Evolutionary conservation across 169 alveolate genomes (phyloP).

Genomic region (Theileria luwenshuni): DNA sequence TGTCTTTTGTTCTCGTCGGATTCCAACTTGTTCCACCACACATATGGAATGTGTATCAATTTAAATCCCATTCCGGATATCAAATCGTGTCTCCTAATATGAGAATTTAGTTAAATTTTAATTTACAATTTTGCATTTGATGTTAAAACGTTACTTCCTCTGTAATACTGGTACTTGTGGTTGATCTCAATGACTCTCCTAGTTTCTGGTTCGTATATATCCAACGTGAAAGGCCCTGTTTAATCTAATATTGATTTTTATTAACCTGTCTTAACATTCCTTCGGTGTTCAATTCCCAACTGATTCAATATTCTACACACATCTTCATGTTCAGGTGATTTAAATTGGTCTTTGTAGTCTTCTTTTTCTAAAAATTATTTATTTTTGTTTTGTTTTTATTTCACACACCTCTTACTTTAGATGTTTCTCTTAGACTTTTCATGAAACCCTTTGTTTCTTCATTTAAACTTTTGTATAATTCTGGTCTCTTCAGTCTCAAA

Average conservation of each 20-base stretch:
- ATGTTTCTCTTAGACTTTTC: constrained; percentile 26
- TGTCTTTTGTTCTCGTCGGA: constrained; percentile 66
- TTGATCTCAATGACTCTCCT: constrained; percentile 64
- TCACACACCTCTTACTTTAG: background rate
- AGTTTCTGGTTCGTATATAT: constrained; percentile 52
- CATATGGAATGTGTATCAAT: constrained; percentile 70
- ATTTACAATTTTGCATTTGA: constrained; percentile 57
- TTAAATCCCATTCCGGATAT: constrained; percentile 76
- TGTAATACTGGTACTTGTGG: constrained; percentile 57
- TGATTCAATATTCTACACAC: constrained; percentile 29
- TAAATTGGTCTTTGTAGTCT: background rate
- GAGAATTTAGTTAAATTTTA: background rate
- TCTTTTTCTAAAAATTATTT: too few relatives aligned
- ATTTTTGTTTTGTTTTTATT: too few relatives aligned
- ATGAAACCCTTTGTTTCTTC: constrained; percentile 50
- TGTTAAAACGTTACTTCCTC: constrained; percentile 38
- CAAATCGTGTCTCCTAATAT: constrained; percentile 73
- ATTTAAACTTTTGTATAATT: constrained; percentile 32
- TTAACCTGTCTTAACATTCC: constrained; percentile 50
- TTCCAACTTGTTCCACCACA: constrained; percentile 72
- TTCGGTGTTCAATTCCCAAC: constrained; percentile 37
- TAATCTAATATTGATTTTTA: background rate
- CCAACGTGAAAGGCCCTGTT: constrained; percentile 57
- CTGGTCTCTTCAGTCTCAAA: constrained; percentile 35
- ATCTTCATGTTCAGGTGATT: constrained; percentile 53